Evolutionary conservation across 768 basidiomycete genomes (phyloP), one percentile per base, ranked within the genome.

Genomic region (Dictyophora rubrovolvata): DNA sequence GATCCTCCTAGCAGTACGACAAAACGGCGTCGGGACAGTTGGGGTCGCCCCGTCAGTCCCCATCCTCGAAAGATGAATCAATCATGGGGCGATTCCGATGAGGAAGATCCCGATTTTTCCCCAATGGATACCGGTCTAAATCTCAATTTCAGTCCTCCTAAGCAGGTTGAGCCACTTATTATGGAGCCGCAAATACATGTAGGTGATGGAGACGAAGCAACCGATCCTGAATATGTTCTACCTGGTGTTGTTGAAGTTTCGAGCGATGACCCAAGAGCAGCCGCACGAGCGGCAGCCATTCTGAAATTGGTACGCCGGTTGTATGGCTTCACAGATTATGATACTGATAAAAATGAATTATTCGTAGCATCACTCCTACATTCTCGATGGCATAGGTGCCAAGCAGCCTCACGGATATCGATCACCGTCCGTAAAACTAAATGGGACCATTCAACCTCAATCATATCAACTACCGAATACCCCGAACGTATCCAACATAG

Each of bases 221-320:
- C 50, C 4, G 63, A 61, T 14, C 42, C 61, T 12, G 65, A 65
- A 18, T 65, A 53, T 46, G 7, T 36, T 17, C 42, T 55, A 11
- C 55, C 81, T 53, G 79, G 79, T n/a, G 73, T 94, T 5, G 83
- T 96, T 63, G 86, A 89, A 72, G 88, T 95, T 61, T 85, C 85
- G 1, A 91, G 89, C 60, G 80, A 82, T 20, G 89, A 95, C 69
- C 89, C 93, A 1, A 77, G 79, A 60, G 90, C 90, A 17, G 93
- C 93, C 50, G 93, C 93, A 1, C 75, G 89, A 52, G 93, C 93
- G n/a, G 93, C 90, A 35, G 93, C 93, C 0, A 93, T 96, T 60
- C 75, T 96, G 64, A 92, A 88, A 70, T 79, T 89, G 77, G 91
- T 90, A 53, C n/a, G 82, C 1, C 49, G 55, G 5, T 12, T 18